Evolutionary conservation across 495 filamentous ascomycete species (phyloP).

Genomic region (Hypoxylon fragiforme): DNA sequence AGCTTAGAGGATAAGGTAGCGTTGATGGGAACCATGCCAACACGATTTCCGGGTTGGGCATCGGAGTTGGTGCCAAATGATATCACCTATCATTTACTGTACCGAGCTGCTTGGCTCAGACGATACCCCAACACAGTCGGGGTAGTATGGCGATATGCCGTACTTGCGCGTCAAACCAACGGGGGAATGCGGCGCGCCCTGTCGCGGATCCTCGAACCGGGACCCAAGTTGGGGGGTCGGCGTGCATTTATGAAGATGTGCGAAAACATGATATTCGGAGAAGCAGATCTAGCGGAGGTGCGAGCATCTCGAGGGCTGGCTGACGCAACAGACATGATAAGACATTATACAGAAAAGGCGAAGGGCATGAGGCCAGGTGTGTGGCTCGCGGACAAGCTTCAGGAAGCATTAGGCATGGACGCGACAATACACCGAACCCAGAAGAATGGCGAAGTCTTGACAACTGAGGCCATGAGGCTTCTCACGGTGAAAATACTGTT

Average conservation of each 20-base stretch:
- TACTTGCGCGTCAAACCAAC: constrained; percentile 14
- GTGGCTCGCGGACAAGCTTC: constrained; percentile 11
- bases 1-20: constrained; percentile 30
- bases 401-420: constrained; percentile 26
- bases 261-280: constrained; percentile 33
- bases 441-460: constrained; percentile 6
- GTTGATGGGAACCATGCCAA: background rate
- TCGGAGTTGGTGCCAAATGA: constrained; percentile 19
- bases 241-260: constrained; percentile 22
- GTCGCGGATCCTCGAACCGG: constrained; percentile 10
- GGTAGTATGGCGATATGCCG: constrained; percentile 45
- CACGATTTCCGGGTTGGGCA: constrained; percentile 8
- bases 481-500: constrained; percentile 29
- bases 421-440: constrained; percentile 19
- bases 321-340: constrained; percentile 7
- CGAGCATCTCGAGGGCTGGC: constrained; percentile 3
- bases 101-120: constrained; percentile 34
- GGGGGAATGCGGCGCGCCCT: constrained; percentile 30
- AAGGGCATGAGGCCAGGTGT: constrained; percentile 1
- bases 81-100: constrained; percentile 37
- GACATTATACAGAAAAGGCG: constrained; percentile 8
- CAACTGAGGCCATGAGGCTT: constrained; percentile 6
- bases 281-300: constrained; percentile 17
- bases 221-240: background rate
- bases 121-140: constrained; percentile 41